Base-by-base conservation (phyloP, 1,284 basidiomycete species). In the Megacollybia platyphylla region DNA sequence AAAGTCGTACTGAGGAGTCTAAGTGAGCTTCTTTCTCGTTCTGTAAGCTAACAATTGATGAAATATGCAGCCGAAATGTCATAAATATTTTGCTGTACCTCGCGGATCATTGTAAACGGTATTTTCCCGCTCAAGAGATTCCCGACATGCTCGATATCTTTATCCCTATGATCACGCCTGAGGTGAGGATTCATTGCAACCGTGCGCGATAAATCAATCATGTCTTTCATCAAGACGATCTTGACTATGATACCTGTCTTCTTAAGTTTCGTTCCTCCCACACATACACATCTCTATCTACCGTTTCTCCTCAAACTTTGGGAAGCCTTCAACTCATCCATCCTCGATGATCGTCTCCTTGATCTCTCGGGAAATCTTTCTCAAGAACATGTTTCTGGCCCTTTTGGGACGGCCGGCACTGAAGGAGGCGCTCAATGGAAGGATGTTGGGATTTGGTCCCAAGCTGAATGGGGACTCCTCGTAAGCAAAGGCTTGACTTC, bases 361-460 rank as follows among this genome's bases (percentile, higher is more conserved):
- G 85, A 92, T 51, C 60, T 92, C 4, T 76, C 82, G 44, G 87
- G 84, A 31, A 69, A 80, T 29, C 63, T 94, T 9, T 70, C 87
- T 0, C 79, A 87, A 54, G 79, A 85, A 54, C 85, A 92, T 55
- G 70, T 89, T 35, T 67, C 79, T 34, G 81, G 82, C 7, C 61
- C 64, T 26, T 56, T 59, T 35, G 73, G 76, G 17, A 65, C 65
- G 43, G 68, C 67, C 10, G 75, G 71, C 10, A 60, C 62, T 45
- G 70, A 76, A 50, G 71, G 71, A 41, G 68, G 69, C 29, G 70
- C 73, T 4, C 58, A 63, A 44, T 84, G 82, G 74, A 80, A 78
- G 55, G 84, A 90, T 48, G 72, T 92, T 15, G 90, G 88, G 17
- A 88, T 98, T 46, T 96, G 92, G 73, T 86, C 77, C 5, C 76